A percentile compares a stretch with the other conserved stretches of the same genome.
Evolutionary conservation across 73 alveolate species (phyloP).

Genomic region (Tetrahymena malaccensis): DNA sequence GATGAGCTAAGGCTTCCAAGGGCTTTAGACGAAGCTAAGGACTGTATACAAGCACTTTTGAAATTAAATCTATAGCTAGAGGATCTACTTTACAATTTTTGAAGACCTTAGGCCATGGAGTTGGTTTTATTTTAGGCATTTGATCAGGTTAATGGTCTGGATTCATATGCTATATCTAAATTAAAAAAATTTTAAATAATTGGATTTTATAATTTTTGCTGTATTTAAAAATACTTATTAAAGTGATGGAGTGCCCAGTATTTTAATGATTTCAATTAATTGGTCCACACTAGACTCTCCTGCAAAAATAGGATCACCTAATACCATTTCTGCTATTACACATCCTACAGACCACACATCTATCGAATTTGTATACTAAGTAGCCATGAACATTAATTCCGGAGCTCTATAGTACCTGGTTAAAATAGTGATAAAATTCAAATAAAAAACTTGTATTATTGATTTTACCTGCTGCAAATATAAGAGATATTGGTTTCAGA

Average conservation of each 20-base stretch:
- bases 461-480: conserved; percentile 60
- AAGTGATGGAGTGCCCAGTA: conserved; percentile 39
- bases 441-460: background rate
- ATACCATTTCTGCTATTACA: conserved; percentile 80
- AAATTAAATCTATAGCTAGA: conserved; percentile 10
- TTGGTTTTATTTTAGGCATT: background rate
- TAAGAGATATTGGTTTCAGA: conserved; percentile 77
- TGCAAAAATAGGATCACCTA: conserved; percentile 69
- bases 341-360: conserved; percentile 92
- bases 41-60: conserved; percentile 57
- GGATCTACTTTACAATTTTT: conserved; percentile 12
- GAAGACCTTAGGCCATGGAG: conserved; percentile 23
- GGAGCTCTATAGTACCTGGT: conserved; percentile 80
- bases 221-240: conserved; percentile 45
- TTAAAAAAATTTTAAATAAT: background rate
- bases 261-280: conserved; percentile 69
- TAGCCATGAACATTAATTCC: conserved; percentile 75
- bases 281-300: conserved; percentile 72
- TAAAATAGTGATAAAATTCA: background rate
- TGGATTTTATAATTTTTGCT: background rate
- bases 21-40: conserved; percentile 73
- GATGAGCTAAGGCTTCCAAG: conserved; percentile 75
- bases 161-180: background rate
- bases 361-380: conserved; percentile 31
- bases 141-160: background rate